These are phyloP conservation scores for Phytophthora melonis DNA, from an alignment of 352 stramenopile species.

Conservation along the genomic window DNA sequence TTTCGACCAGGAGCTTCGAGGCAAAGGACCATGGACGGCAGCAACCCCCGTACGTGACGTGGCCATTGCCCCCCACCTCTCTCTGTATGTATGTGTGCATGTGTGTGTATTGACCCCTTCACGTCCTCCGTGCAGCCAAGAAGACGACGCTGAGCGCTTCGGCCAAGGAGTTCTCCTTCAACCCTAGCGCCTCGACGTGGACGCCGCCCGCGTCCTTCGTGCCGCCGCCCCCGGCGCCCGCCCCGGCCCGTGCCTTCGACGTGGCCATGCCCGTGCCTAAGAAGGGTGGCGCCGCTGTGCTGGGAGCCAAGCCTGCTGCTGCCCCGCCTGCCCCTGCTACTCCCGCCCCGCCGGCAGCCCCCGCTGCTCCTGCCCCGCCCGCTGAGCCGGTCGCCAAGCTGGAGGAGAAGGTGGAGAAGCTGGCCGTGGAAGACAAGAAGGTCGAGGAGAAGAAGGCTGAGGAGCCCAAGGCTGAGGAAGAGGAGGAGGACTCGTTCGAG, in stretches of 20 bases:
- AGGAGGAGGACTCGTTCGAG: slow-evolving; percentile 46
- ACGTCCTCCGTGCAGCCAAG: slow-evolving; percentile 47
- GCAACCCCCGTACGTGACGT: slow-evolving; percentile 50
- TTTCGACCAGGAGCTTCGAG: neutral
- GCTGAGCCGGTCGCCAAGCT: slow-evolving; percentile 39
- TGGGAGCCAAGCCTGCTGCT: slow-evolving; percentile 29
- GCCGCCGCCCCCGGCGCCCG: slow-evolving; percentile 55
- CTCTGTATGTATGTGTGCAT: too few relatives aligned
- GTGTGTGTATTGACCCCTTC: neutral
- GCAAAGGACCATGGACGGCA: slow-evolving; percentile 42
- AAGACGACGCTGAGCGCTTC: slow-evolving; percentile 62
- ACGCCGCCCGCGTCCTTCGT: slow-evolving; percentile 54
- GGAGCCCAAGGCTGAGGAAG: slow-evolving; percentile 38
- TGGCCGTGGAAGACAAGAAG: slow-evolving; percentile 34
- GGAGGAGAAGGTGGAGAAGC: slow-evolving; percentile 44
- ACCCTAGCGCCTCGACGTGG: slow-evolving; percentile 71
- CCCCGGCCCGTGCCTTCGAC: slow-evolving; percentile 57
- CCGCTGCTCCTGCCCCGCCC: slow-evolving; percentile 30
- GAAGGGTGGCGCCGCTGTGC: slow-evolving; percentile 62
- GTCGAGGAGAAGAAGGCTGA: slow-evolving; percentile 42
- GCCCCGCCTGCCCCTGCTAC: neutral
- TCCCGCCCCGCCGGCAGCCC: slow-evolving; percentile 24
- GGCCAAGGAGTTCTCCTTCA: slow-evolving; percentile 85
- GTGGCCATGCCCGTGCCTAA: slow-evolving; percentile 79
- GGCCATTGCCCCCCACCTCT: too few relatives aligned